phyloP scores from a whole-genome alignment of 1,284 basidiomycete species.

The Golubevia sp. region DNA sequence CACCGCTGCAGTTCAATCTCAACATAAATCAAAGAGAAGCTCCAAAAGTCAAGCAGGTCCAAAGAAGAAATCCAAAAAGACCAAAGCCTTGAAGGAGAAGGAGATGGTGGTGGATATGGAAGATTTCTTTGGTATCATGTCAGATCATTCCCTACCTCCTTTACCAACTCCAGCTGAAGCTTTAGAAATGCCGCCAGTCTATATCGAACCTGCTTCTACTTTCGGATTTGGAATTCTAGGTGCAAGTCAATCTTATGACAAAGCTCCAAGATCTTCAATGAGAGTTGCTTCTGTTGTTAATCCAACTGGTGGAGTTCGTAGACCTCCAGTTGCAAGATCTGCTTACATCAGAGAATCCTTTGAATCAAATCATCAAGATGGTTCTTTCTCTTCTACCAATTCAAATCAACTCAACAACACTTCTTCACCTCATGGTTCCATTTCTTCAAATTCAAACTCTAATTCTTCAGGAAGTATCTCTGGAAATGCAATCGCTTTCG shows the following conservation, averaged over 20 bases:
- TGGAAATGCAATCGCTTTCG: not conserved
- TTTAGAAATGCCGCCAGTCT: slow-evolving; percentile 44
- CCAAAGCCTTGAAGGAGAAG: not conserved
- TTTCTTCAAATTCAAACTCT: not conserved
- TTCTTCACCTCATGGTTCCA: slow-evolving; percentile 3
- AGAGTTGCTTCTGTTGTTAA: not conserved
- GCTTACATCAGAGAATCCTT: slow-evolving; percentile 34
- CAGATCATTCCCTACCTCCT: slow-evolving; percentile 24
- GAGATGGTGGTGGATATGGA: slow-evolving; percentile 17
- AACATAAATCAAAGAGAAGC: not conserved
- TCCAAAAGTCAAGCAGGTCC: not conserved
- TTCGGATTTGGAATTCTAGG: not conserved
- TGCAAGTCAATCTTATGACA: slow-evolving; percentile 1
- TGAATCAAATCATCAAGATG: slow-evolving; percentile 1
- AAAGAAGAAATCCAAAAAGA: slow-evolving; percentile 1
- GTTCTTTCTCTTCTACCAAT: slow-evolving; percentile 2
- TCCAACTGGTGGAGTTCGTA: not conserved
- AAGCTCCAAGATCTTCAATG: not conserved
- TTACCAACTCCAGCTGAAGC: slow-evolving; percentile 28
- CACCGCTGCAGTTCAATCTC: slow-evolving; percentile 8
- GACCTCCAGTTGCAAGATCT: slow-evolving; percentile 36
- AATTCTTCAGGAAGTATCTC: not conserved
- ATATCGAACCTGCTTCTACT: slow-evolving; percentile 12
- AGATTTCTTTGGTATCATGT: slow-evolving; percentile 45
- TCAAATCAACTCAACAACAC: not conserved